These are phyloP conservation scores for Sclerotinia minor DNA, from an alignment of 2,329 filamentous ascomycete species.

Conservation along the genomic window DNA sequence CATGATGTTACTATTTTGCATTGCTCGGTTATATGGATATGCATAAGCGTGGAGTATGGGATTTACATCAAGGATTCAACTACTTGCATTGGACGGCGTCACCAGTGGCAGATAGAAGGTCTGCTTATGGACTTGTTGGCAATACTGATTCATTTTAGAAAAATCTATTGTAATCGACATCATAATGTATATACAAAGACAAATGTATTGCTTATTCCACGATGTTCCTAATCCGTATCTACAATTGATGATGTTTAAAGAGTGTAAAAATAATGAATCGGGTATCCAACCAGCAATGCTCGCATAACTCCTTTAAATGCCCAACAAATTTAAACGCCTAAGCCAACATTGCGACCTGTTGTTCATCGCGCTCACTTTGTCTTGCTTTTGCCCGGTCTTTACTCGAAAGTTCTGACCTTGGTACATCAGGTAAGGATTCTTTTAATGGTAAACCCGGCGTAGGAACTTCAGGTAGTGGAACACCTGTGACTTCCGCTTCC, in stretches of 20 bases:
- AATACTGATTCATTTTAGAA: background rate
- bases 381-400: slow-evolving; percentile 37
- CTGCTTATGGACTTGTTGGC: background rate
- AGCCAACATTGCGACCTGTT: slow-evolving; percentile 39
- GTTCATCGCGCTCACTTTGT: slow-evolving; percentile 34
- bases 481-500: slow-evolving; percentile 60
- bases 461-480: slow-evolving; percentile 40
- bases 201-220: slow-evolving; percentile 1
- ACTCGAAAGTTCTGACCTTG: slow-evolving; percentile 33
- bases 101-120: background rate
- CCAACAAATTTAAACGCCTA: slow-evolving; percentile 27
- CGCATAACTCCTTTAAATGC: slow-evolving; percentile 38
- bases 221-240: background rate
- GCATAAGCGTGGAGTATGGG: slow-evolving; percentile 26
- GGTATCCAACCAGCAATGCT: slow-evolving; percentile 32
- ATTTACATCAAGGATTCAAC: background rate
- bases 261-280: slow-evolving; percentile 24
- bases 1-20: slow-evolving; percentile 5
- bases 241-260: slow-evolving; percentile 7
- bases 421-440: slow-evolving; percentile 37
- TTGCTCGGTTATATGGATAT: background rate
- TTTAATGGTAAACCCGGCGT: slow-evolving; percentile 29
- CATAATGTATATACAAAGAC: background rate
- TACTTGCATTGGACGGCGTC: slow-evolving; percentile 20
- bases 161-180: background rate